A percentile compares a stretch with the other conserved stretches of the same genome.
Evolutionary conservation across 2,329 filamentous ascomycete genomes (phyloP).

Genomic region (Coleophoma cylindrospora): DNA sequence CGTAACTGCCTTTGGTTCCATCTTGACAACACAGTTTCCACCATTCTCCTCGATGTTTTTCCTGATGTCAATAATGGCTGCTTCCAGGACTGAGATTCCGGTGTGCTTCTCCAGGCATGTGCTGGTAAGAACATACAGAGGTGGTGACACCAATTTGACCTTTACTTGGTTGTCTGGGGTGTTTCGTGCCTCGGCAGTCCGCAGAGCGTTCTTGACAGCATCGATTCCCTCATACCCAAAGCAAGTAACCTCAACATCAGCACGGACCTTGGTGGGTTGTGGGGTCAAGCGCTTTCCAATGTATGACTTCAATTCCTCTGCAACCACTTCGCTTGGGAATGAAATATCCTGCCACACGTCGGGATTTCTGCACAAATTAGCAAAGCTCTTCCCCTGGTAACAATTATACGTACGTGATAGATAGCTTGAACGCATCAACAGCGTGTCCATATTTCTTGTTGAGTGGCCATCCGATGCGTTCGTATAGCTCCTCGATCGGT

Average conservation of each 20-base stretch:
- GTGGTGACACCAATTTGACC: slow-evolving; percentile 96
- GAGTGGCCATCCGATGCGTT: slow-evolving; percentile 92
- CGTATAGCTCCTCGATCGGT: slow-evolving; percentile 92
- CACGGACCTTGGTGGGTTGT: slow-evolving; percentile 97
- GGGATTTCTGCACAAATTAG: slow-evolving; percentile 61
- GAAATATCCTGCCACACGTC: slow-evolving; percentile 92
- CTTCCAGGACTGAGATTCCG: slow-evolving; percentile 80
- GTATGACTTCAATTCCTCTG: slow-evolving; percentile 88
- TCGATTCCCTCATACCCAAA: slow-evolving; percentile 98
- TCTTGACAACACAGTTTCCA: slow-evolving; percentile 84
- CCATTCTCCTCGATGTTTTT: slow-evolving; percentile 72
- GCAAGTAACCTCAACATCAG: slow-evolving; percentile 94
- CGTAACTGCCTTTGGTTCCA: slow-evolving; percentile 98
- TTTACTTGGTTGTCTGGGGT: slow-evolving; percentile 92
- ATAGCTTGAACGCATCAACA: slow-evolving; percentile 97
- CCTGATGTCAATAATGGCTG: slow-evolving; percentile 84
- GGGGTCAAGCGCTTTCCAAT: slow-evolving; percentile 96
- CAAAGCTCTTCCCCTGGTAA: slow-evolving; percentile 9
- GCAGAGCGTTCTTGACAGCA: slow-evolving; percentile 88
- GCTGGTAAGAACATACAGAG: slow-evolving; percentile 92
- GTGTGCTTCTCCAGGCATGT: slow-evolving; percentile 90
- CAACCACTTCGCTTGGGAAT: slow-evolving; percentile 81
- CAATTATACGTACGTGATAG: slow-evolving; percentile 72
- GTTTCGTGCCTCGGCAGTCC: slow-evolving; percentile 88
- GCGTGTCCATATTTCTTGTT: slow-evolving; percentile 97